Conservation (phyloP, 306 rosid species). For the Urtica urens region DNA sequence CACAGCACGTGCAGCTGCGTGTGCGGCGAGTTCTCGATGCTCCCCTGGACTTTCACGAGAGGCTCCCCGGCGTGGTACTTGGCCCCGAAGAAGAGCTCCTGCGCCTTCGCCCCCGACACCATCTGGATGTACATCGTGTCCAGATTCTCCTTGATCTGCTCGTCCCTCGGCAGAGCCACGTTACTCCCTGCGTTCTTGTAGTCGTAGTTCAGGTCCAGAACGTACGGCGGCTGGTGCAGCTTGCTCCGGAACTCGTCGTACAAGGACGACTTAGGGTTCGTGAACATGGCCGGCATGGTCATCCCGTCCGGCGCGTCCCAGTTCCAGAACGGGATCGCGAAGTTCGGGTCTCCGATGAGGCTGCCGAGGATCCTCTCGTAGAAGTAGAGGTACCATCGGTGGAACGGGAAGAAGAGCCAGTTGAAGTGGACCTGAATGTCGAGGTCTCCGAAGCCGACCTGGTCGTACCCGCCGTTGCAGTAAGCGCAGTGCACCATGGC, state of each 20-base stretch:
- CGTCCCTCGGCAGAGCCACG: background rate
- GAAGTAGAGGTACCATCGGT: slow-evolving; percentile 66
- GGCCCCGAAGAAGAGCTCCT: slow-evolving; percentile 42
- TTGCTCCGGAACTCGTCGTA: slow-evolving; percentile 34
- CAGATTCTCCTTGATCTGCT: slow-evolving; percentile 24
- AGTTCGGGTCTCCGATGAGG: slow-evolving; percentile 51
- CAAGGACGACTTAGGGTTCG: slow-evolving; percentile 31
- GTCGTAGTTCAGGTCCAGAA: slow-evolving; percentile 36
- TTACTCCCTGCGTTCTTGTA: background rate
- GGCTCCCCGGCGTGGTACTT: slow-evolving; percentile 45
- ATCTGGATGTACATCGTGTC: slow-evolving; percentile 54
- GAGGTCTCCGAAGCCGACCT: slow-evolving; percentile 44
- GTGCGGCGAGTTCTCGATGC: slow-evolving; percentile 52
- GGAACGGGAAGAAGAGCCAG: slow-evolving; percentile 82
- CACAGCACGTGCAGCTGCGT: slow-evolving; percentile 45
- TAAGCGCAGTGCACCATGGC: slow-evolving; percentile 76
- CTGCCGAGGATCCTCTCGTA: slow-evolving; percentile 60
- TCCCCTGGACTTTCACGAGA: slow-evolving; percentile 28
- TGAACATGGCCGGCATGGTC: slow-evolving; percentile 35
- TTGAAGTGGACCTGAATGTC: slow-evolving; percentile 57
- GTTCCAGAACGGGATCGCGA: slow-evolving; percentile 70
- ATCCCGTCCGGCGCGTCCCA: slow-evolving; percentile 57
- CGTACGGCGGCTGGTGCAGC: slow-evolving; percentile 44
- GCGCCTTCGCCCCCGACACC: slow-evolving; percentile 41
- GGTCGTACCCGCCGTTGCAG: slow-evolving; percentile 63